Evolutionary conservation across 257 asterid genomes (phyloP).

Genomic region (Primulina eburnea): DNA sequence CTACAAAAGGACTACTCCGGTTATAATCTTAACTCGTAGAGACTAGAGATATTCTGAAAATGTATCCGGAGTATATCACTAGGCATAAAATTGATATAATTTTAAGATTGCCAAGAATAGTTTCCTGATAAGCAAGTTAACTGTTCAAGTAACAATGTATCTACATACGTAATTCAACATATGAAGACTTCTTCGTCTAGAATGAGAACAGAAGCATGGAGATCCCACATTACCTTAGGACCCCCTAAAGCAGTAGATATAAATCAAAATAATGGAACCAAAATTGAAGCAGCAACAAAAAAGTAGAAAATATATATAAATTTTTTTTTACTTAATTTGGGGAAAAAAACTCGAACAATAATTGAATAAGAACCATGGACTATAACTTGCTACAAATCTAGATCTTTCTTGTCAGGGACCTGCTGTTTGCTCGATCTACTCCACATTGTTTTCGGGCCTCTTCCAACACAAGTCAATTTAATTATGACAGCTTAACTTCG

Average conservation of each 20-base stretch:
- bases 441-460: too few species aligned
- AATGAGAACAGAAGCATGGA: neutral
- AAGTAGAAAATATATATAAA: too few species aligned
- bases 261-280: too few species aligned
- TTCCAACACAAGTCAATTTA: too few species aligned
- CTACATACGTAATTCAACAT: neutral
- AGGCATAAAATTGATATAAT: slow-evolving; percentile 11
- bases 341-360: too few species aligned
- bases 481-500: too few species aligned
- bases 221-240: neutral
- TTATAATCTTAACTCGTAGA: slow-evolving; percentile 20
- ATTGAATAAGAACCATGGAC: too few species aligned
- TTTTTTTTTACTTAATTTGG: too few species aligned
- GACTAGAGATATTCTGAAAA: slow-evolving; percentile 1
- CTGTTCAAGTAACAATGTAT: neutral
- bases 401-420: too few species aligned
- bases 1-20: slow-evolving; percentile 36
- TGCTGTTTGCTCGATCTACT: too few species aligned
- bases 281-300: too few species aligned
- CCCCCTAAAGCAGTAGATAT: neutral
- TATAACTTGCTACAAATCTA: too few species aligned
- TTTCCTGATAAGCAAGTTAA: slow-evolving; percentile 18
- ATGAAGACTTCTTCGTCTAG: neutral
- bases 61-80: neutral
- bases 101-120: slow-evolving; percentile 9